Conservation (phyloP, 257 asterid genomes). For the Solanum lycopersicoides region DNA sequence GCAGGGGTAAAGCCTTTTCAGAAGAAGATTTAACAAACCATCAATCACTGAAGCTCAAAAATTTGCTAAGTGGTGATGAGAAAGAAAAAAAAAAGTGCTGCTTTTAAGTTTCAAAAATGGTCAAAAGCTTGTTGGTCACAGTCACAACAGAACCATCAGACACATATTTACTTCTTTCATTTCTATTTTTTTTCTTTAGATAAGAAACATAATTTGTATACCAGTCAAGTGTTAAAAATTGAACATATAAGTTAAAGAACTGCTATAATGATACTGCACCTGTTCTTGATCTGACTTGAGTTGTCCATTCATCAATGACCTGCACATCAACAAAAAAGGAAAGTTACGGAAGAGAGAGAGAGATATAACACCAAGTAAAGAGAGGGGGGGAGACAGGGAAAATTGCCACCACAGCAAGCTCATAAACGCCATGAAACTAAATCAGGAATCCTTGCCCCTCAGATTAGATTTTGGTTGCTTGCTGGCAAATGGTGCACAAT, state of each 20-base stretch:
- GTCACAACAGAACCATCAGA: not conserved
- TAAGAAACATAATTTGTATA: not conserved
- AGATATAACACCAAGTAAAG: not conserved
- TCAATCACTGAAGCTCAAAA: not conserved
- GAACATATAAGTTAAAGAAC: not conserved
- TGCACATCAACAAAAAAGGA: constrained; percentile 20
- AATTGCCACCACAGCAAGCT: constrained; percentile 5
- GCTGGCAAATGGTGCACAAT: constrained; percentile 44
- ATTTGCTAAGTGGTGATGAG: not conserved
- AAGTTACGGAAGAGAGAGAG: not conserved
- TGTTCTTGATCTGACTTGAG: constrained; percentile 53
- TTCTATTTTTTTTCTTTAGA: not conserved
- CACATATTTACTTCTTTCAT: not conserved
- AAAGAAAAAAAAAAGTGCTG: not conserved
- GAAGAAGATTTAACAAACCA: not conserved
- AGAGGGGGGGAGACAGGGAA: not conserved
- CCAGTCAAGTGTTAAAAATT: not conserved
- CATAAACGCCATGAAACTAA: constrained; percentile 3
- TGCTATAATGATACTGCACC: constrained; percentile 27
- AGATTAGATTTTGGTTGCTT: constrained; percentile 27
- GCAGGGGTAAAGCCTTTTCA: not conserved
- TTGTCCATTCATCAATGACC: constrained; percentile 86
- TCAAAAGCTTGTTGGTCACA: not conserved
- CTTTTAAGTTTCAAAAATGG: not conserved
- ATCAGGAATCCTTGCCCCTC: constrained; percentile 20